A percentile compares a stretch with the other conserved stretches of the same genome.
Evolutionary conservation across 306 rosid genomes (phyloP).

Genomic region (Arachis stenosperma): DNA sequence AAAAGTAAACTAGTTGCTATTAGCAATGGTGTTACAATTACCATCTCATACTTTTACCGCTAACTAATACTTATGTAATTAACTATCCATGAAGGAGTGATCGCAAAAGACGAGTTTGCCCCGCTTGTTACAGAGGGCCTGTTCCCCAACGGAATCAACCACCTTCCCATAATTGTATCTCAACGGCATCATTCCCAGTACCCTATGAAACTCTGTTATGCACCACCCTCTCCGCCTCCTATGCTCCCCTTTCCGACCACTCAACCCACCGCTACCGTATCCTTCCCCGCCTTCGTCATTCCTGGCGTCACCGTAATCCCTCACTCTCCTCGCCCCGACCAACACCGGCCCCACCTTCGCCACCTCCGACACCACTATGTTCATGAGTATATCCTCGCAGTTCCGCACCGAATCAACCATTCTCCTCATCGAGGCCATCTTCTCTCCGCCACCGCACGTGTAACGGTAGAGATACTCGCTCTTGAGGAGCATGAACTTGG

Average conservation of each 20-base stretch:
- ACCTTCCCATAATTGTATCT: conserved; percentile 73
- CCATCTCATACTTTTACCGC: too few relatives aligned
- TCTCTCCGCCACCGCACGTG: conserved; percentile 63
- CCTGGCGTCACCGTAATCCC: conserved; percentile 83
- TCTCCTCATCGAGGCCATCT: conserved; percentile 55
- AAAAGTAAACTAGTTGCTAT: too few relatives aligned
- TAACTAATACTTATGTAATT: too few relatives aligned
- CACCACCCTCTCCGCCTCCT: conserved; percentile 82
- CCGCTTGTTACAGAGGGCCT: conserved; percentile 66
- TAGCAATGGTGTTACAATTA: too few relatives aligned
- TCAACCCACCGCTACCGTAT: conserved; percentile 56
- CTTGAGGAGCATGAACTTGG: conserved; percentile 71
- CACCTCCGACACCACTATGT: conserved; percentile 70
- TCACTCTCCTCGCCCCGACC: conserved; percentile 65
- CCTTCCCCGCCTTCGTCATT: conserved; percentile 51
- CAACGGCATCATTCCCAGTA: conserved; percentile 69
- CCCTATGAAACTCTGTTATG: conserved; percentile 69
- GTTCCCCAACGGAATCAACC: conserved; percentile 74
- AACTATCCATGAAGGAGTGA: conserved; percentile 20
- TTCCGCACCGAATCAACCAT: conserved; percentile 59
- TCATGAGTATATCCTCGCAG: conserved; percentile 93
- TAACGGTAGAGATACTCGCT: conserved; percentile 55
- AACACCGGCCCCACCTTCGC: conserved; percentile 63
- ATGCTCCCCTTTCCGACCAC: conserved; percentile 73
- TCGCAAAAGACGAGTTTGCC: conserved; percentile 73